These are phyloP conservation scores for Suhomyces vadensis DNA, from an alignment of 805 yeast species.

Conservation along the genomic window DNA sequence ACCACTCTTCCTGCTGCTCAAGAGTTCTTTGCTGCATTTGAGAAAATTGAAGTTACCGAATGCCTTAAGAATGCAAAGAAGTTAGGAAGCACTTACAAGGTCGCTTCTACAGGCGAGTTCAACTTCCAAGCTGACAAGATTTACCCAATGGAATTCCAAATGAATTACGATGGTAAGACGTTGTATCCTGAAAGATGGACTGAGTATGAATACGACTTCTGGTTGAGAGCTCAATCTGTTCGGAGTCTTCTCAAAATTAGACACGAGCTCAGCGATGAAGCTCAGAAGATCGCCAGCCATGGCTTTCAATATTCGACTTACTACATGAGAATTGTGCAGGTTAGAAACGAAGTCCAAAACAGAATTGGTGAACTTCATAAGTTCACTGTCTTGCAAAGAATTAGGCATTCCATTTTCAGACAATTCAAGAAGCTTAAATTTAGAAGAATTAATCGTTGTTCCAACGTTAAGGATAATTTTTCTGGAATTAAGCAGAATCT, in stretches of 20 bases:
- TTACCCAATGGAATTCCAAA: not conserved
- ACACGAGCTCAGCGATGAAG: not conserved
- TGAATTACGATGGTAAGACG: not conserved
- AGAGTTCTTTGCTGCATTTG: not conserved
- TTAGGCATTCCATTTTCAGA: not conserved
- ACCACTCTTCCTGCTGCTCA: not conserved
- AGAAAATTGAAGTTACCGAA: not conserved
- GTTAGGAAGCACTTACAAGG: not conserved
- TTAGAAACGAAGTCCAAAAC: not conserved
- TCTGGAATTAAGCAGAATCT: too few species aligned
- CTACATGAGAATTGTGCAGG: not conserved
- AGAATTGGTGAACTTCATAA: not conserved
- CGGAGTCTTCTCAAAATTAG: not conserved
- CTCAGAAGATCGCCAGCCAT: not conserved
- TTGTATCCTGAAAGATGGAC: slow-evolving; percentile 1
- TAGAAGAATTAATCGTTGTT: too few species aligned
- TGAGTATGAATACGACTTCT: not conserved
- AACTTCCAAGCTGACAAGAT: not conserved
- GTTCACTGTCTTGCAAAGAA: not conserved
- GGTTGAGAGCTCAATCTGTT: not conserved
- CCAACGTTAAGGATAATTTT: too few species aligned
- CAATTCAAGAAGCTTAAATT: not conserved
- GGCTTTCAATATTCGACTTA: not conserved
- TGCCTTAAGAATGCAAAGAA: not conserved
- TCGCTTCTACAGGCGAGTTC: not conserved